Evolutionary conservation across 306 rosid genomes (phyloP), one percentile per base, ranked within the genome.

Genomic region (Amphicarpaea edgeworthii): DNA sequence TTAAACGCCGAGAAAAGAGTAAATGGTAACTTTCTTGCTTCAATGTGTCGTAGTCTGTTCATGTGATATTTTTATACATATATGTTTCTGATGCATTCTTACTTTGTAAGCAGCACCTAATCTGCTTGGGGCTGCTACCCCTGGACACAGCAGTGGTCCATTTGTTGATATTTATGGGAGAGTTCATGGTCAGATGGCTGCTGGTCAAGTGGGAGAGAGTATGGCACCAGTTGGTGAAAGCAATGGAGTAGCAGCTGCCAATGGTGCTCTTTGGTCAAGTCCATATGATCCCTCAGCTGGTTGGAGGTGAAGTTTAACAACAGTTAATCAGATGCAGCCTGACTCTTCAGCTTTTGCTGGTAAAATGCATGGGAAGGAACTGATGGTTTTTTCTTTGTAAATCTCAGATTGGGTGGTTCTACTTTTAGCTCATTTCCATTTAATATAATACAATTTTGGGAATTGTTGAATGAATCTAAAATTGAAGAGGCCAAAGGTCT

Each of bases 1-100:
- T 77, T 53, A 57, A 90, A 86, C 43, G 86, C 78, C 7, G 94
- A 94, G 78, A 92, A 82, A 75, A 88, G 87, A 77, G 86, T 55
- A 62, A 81, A 81, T 16, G 96, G 99, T 95, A 90, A 84, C 45
- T 77, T 75, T 68, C 72, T 76, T 30, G 58, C 64, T 69, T 69
- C 72, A 62, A 47, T 43, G 12, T 46, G 73, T 38, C 20, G 5
- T 60, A 12, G 65, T 67, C 16, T 69, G 61, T 32, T 32, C 19
- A 23, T 60, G 10, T 38, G 73, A 63, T 62, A 54, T 42, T 76
- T 76, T 43, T 62, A 8, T 66, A 51, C 73, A 23, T 40, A 28
- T 40, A 28, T 61, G 60, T 34, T 73, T 84, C 63, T 85, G 75
- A 88, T 83, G 37, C 59, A 1, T 63, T 60, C 38, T 17, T 73